phyloP scores from a whole-genome alignment of 495 filamentous ascomycete species.

The Penicillium canescens region DNA sequence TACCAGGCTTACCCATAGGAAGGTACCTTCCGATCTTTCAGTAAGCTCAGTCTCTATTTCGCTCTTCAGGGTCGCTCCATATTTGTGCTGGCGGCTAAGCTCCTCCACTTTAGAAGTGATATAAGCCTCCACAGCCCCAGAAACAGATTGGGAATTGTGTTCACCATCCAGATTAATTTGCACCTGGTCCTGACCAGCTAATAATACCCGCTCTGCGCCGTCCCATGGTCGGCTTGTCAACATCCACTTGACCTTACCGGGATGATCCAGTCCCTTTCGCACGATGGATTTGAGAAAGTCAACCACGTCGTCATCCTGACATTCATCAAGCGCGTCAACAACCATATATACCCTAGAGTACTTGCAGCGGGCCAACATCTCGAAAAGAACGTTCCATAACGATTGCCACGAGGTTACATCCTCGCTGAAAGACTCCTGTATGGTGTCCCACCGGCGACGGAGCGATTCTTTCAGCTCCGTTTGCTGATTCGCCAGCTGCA shows the following conservation, averaged over 20 bases:
- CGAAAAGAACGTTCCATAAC: slow-evolving; percentile 31
- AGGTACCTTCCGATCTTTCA: slow-evolving; percentile 20
- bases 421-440: neutral
- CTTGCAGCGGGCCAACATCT: slow-evolving; percentile 20
- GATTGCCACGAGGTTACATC: slow-evolving; percentile 28
- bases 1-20: slow-evolving; percentile 35
- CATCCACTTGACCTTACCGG: slow-evolving; percentile 25
- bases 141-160: slow-evolving; percentile 13
- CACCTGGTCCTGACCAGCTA: slow-evolving; percentile 9
- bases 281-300: slow-evolving; percentile 34
- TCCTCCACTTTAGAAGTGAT: slow-evolving; percentile 30
- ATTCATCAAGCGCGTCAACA: slow-evolving; percentile 21
- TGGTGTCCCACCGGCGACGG: slow-evolving; percentile 15
- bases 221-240: slow-evolving; percentile 26
- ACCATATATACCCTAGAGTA: slow-evolving; percentile 10
- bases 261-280: slow-evolving; percentile 10
- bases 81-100: slow-evolving; percentile 2
- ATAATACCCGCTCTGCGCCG: slow-evolving; percentile 13
- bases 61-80: slow-evolving; percentile 4
- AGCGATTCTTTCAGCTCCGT: slow-evolving; percentile 23
- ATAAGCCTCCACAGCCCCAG: slow-evolving; percentile 22
- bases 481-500: neutral
- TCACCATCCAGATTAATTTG: slow-evolving; percentile 11
- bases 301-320: slow-evolving; percentile 20
- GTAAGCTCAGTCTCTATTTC: slow-evolving; percentile 18